A percentile compares a stretch with the other conserved stretches of the same genome.
phyloP scores from a whole-genome alignment of 257 asterid genomes.

The Voacanga thouarsii region DNA sequence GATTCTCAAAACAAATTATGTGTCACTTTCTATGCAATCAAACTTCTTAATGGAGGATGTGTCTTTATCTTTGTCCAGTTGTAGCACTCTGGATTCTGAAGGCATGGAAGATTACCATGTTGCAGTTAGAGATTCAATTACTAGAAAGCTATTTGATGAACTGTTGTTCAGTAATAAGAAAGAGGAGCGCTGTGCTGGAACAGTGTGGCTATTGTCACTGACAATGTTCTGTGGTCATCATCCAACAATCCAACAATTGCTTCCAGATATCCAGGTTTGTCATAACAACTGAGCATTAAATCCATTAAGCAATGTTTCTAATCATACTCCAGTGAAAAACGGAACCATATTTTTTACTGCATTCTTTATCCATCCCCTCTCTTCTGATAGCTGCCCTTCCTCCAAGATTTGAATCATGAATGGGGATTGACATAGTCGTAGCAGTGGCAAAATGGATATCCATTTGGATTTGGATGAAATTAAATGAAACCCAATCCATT shows the following conservation, averaged over 20 bases:
- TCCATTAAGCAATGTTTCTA: background rate
- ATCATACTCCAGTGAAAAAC: background rate
- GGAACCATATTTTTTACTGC: background rate
- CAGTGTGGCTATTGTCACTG: conserved; percentile 94
- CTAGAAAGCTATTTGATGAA: conserved; percentile 86
- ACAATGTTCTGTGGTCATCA: conserved; percentile 89
- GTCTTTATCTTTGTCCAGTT: conserved; percentile 46
- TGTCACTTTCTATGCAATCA: conserved; percentile 83
- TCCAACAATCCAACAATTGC: conserved; percentile 72
- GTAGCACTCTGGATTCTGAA: conserved; percentile 44
- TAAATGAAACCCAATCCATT: too few relatives aligned
- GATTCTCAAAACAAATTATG: conserved; percentile 83
- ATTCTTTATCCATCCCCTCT: background rate
- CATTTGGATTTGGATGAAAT: too few relatives aligned
- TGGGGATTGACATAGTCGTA: too few relatives aligned
- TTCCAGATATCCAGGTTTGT: conserved; percentile 95
- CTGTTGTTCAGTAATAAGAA: conserved; percentile 87
- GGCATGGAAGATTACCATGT: conserved; percentile 53
- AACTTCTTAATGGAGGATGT: conserved; percentile 88
- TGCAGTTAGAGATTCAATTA: conserved; percentile 73
- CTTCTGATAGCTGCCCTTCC: too few relatives aligned
- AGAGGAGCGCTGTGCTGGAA: conserved; percentile 98
- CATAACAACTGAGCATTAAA: background rate
- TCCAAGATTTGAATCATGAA: too few relatives aligned
- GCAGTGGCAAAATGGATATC: too few relatives aligned